phyloP scores from a whole-genome alignment of 1,284 basidiomycete species.

The Rhodotorula mucilaginosa region DNA sequence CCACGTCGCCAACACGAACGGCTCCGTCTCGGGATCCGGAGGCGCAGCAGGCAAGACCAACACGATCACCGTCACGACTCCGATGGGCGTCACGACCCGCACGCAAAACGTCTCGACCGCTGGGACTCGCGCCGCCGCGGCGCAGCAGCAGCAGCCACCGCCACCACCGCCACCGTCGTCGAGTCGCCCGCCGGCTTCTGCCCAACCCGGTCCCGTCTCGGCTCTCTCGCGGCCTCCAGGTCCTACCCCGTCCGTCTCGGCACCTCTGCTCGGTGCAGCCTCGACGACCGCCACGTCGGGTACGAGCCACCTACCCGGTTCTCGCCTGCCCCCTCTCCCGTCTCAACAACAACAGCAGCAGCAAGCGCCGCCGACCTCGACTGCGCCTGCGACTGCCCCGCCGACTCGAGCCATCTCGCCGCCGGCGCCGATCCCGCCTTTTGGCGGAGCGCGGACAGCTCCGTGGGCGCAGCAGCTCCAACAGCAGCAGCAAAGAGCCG shows the following conservation, averaged over 20 bases:
- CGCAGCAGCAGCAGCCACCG: slow-evolving; percentile 43
- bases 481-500: slow-evolving; percentile 5
- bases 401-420: slow-evolving; percentile 34
- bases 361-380: slow-evolving; percentile 20
- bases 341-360: slow-evolving; percentile 34
- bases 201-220: neutral
- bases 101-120: slow-evolving; percentile 46
- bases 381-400: slow-evolving; percentile 25
- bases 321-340: neutral
- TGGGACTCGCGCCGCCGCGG: slow-evolving; percentile 11
- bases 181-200: neutral
- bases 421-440: slow-evolving; percentile 41
- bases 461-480: neutral
- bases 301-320: neutral
- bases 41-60: slow-evolving; percentile 24
- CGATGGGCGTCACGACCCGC: slow-evolving; percentile 72
- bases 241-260: neutral
- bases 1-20: slow-evolving; percentile 51
- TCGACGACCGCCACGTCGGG: slow-evolving; percentile 33
- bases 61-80: slow-evolving; percentile 88
- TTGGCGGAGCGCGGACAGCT: slow-evolving; percentile 39
- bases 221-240: neutral
- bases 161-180: neutral
- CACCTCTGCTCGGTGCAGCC: neutral
- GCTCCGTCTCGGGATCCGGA: neutral